Evolutionary conservation across 768 basidiomycete species (phyloP).

Genomic region (Macrolepiota albuminosa): DNA sequence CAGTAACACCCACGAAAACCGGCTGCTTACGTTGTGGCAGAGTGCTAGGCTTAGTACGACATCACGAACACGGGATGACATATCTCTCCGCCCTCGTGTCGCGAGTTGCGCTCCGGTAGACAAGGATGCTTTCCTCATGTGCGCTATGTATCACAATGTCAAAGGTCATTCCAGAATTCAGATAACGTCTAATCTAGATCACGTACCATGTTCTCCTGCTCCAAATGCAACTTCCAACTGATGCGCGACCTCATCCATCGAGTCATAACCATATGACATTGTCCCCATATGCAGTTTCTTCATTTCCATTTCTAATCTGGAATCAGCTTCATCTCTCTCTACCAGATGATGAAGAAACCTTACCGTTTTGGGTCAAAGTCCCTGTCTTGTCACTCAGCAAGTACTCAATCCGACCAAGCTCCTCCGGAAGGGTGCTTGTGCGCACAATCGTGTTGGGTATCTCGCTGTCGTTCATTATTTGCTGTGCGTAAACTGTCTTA

Average conservation of each 20-base stretch:
- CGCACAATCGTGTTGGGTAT: conserved; percentile 95
- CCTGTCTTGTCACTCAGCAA: conserved; percentile 97
- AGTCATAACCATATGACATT: conserved; percentile 92
- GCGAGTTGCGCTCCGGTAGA: conserved; percentile 81
- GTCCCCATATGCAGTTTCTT: conserved; percentile 99
- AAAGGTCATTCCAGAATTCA: background rate
- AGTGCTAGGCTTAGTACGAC: conserved; percentile 90
- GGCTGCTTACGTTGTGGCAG: conserved; percentile 81
- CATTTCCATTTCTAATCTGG: conserved; percentile 90
- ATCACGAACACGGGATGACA: conserved; percentile 90
- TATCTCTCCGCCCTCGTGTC: conserved; percentile 83
- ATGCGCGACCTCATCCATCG: conserved; percentile 98
- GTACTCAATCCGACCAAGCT: conserved; percentile 93
- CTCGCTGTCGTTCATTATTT: conserved; percentile 90
- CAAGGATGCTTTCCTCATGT: conserved; percentile 50
- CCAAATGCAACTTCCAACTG: conserved; percentile 87
- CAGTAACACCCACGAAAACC: background rate
- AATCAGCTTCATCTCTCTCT: background rate
- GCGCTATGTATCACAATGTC: conserved; percentile 19
- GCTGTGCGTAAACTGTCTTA: conserved; percentile 94
- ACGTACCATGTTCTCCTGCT: conserved; percentile 49
- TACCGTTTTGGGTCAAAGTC: conserved; percentile 95
- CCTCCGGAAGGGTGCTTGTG: conserved; percentile 96
- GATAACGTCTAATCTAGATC: background rate
- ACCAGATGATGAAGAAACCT: conserved; percentile 15